These are phyloP conservation scores for Diaporthe sp. DNA, from an alignment of 2,329 filamentous ascomycete genomes.

Conservation along the genomic window DNA sequence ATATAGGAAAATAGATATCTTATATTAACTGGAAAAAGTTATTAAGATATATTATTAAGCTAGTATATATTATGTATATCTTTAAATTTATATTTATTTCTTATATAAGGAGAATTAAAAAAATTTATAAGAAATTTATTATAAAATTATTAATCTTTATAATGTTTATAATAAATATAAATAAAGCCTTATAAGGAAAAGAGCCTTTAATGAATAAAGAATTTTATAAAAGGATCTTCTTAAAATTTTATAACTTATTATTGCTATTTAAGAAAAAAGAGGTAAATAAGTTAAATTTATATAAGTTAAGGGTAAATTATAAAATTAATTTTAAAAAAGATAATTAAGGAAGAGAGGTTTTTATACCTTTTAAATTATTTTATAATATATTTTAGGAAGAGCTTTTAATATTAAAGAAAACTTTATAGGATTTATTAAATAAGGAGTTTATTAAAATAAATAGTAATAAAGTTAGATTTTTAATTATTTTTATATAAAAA, in stretches of 20 bases:
- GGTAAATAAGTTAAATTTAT: background rate
- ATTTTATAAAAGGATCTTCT: background rate
- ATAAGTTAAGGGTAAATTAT: background rate
- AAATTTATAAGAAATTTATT: background rate
- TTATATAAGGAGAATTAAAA: background rate
- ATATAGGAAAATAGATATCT: no score
- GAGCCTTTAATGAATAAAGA: background rate
- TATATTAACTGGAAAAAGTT: background rate
- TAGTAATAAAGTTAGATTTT: background rate
- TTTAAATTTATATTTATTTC: background rate
- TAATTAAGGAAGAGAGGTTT: background rate
- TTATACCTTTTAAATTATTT: background rate
- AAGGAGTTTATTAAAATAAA: background rate
- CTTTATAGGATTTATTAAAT: background rate
- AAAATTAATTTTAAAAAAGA: background rate
- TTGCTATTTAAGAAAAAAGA: background rate
- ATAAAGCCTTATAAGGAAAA: background rate
- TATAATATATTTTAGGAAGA: background rate
- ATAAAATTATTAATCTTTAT: background rate
- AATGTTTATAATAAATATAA: background rate
- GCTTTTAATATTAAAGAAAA: background rate
- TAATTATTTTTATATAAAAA: background rate
- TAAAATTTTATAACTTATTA: background rate
- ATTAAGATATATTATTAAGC: no score
- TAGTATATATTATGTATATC: background rate